Evolutionary conservation across 1,139 yeast genomes (phyloP), one percentile per base, ranked within the genome.

Genomic region (Geotrichum candidum): DNA sequence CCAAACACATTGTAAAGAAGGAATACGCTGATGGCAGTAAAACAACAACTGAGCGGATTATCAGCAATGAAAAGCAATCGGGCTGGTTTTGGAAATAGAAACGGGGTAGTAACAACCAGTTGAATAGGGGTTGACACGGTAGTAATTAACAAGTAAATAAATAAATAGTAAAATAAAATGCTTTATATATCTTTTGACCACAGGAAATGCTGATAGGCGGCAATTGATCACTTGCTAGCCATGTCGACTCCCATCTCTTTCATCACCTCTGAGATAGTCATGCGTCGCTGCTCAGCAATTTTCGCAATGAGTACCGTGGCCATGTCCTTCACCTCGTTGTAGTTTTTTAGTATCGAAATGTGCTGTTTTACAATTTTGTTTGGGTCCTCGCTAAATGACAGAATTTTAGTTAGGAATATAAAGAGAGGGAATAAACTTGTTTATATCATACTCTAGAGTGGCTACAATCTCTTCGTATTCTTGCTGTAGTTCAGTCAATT

Each of bases 11-110:
- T 65, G 74, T 76, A 33, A 79, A 79, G 65, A 84, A 86, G 65
- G 80, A 78, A 67, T 89, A 77, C 70, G 79, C 76, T 51, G 96
- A 90, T 71, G 96, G 96, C 9, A 80, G 87, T 3, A 82, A 72
- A 53, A 64, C 69, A 27, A 65, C 72, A 48, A 67, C 83, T 45
- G 75, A 76, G 63, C 67, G 68, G 27, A 61, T 64, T 22, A 13
- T 52, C 4, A 13, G 31, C 11, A 41, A 31, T 22, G 55, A 45
- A 23, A 53, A 33, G 3, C 22, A 25, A 22, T 58, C 66, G 5
- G 74, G 74, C 13, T 71, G 74, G 74, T 71, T 71, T 56, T 71
- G 74, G 74, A 68, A 69, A 59, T 68, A 63, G 29, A 7, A 11
- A 7, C 48, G 22, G 13, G 25, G 25, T 10, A 6, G 25, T 18